Evolutionary conservation across 2,329 filamentous ascomycete species (phyloP), one percentile per base, ranked within the genome.

Genomic region (Colletotrichum somersetense): DNA sequence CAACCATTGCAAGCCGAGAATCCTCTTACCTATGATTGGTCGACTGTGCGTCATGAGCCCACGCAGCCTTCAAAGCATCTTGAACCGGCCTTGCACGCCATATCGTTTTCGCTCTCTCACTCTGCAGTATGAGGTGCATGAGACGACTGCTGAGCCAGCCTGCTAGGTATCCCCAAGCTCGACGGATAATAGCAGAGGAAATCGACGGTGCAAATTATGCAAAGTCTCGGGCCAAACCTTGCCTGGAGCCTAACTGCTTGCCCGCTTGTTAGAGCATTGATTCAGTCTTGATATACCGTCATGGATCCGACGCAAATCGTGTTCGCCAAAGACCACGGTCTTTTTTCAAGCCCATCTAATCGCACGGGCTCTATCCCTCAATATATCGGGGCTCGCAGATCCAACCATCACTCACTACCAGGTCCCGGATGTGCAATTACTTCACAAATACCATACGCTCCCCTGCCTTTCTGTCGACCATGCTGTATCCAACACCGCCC

Each of bases 311-410:
- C 50, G 64, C 57, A 23, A 61, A 53, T 23, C 44, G 35, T 68
- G 38, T 67, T 58, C 26, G 48, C 26, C 26, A 14, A 44, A 30
- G 38, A 52, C 52, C 52, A 46, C 50, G 46, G 46, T 63, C 12
- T 58, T 20, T 44, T 38, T 58, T 40, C 44, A 62, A 52, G 52
- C 46, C 46, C 58, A 38, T 44, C 52, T 52, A 52, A 35, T 26
- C 52, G 65, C 69, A 58, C 58, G 58, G 63, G 58, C 65, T 53
- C 65, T 58, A 63, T 68, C 53, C 68, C 58, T 30, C 30, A 30
- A 53, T 26, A 53, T 58, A 26, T 46, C 35, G 10, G 33, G 62
- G 8, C 52, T 30, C 33, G 38, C 48, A 55, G 26, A 38, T 53
- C 18, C 33, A 18, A 14, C 33, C 11, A 5, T 38, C 16, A 14